Conservation (phyloP, 2,329 filamentous ascomycete genomes). For the Pseudogymnoascus destructans region DNA sequence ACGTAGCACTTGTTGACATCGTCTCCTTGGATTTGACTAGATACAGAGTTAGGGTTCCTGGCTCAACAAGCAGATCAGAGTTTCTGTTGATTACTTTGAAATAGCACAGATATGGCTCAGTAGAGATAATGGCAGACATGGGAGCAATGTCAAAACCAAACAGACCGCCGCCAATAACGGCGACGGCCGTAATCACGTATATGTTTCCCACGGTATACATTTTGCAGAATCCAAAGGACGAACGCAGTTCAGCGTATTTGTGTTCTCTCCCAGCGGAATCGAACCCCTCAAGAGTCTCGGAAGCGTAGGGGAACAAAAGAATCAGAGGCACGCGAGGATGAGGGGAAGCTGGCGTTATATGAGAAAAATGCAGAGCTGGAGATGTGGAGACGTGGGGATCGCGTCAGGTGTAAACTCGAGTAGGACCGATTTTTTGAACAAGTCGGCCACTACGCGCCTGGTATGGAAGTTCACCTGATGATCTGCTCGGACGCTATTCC, state of each 20-base stretch:
- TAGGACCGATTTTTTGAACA: conserved; percentile 1
- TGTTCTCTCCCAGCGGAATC: background rate
- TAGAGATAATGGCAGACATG: conserved; percentile 44
- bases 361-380: background rate
- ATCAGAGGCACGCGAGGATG: background rate
- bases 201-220: conserved; percentile 21
- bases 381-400: background rate
- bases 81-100: conserved; percentile 31
- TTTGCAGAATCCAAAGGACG: conserved; percentile 8
- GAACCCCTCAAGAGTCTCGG: background rate
- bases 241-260: conserved; percentile 7
- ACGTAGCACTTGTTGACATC: conserved; percentile 32
- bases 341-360: conserved; percentile 5
- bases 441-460: background rate
- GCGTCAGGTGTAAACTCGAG: background rate
- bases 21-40: conserved; percentile 27
- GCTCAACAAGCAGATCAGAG: conserved; percentile 38
- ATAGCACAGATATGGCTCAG: conserved; percentile 37
- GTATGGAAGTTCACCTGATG: background rate
- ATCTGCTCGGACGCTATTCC: conserved; percentile 2
- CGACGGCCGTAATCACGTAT: conserved; percentile 24
- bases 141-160: conserved; percentile 40
- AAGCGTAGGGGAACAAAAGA: background rate
- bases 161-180: conserved; percentile 23
- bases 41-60: conserved; percentile 35